Evolutionary conservation across 2,329 filamentous ascomycete species (phyloP), one percentile per base, ranked within the genome.

Genomic region (Fusarium liriodendri): DNA sequence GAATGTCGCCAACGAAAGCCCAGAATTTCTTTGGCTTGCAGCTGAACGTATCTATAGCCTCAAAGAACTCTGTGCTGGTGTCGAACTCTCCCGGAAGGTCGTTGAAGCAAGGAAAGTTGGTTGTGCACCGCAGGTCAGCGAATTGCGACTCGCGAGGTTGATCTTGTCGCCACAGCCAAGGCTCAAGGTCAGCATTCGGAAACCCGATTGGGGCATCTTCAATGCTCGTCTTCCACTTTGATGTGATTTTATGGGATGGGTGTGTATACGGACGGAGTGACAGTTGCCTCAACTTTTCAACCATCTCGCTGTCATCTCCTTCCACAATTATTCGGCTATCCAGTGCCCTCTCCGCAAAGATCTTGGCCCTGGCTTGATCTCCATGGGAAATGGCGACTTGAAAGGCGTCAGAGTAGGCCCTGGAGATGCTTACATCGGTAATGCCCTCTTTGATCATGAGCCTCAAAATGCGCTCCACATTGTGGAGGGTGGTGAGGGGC

Each of bases 1-100:
- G 45, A 16, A 76, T 73, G 25, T 76, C 70, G 14, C 50, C 72
- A 0, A 76, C 25, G 14, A 76, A 69, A 2, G 40, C 60, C 74
- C 74, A 76, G 58, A 73, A 66, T 20, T 59, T 64, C 3, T 47
- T 27, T 18, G 62, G 65, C 9, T 38, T 29, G 29, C 60, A 67
- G 16, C 6, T 40, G 8, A 38, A 42, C 2, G 40, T 33, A 10
- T 35, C n/a, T 2, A 10, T 18, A 9, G 25, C 6, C 14, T 58
- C 32, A 22, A 50, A 74, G 16, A 29, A 60, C 13, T 45, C 27
- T 0, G 29, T 10, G 2, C 33, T n/a, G 1, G 47, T 54, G 0
- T 61, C 13, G 4, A 45, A 13, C 1, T 55, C 40, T 27, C 10
- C 25, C 1, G 73, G 61, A 2, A 70, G 58, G 2, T 59, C 38